Evolutionary conservation across 768 basidiomycete species (phyloP).

Genomic region (Brasilioporus rufonigricans): DNA sequence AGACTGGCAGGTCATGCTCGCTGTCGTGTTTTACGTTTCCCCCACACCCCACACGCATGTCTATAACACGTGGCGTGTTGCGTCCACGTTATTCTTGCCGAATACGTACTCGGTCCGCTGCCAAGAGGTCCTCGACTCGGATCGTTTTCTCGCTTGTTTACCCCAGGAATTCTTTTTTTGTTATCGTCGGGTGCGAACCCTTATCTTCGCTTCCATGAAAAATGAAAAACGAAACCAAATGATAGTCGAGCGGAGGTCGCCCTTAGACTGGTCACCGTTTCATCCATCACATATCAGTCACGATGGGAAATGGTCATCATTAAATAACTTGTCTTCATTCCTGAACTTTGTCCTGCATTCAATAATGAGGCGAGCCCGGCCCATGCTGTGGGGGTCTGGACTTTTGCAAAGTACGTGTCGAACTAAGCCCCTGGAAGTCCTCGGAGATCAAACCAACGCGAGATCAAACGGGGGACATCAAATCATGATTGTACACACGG

Average conservation of each 20-base stretch:
- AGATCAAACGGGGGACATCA: background rate
- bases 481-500: background rate
- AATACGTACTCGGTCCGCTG: too few relatives aligned
- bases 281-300: background rate
- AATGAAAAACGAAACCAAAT: background rate
- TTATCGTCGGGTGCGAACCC: too few relatives aligned
- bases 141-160: too few relatives aligned
- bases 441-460: background rate
- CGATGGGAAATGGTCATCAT: too few relatives aligned
- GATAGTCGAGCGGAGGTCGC: background rate
- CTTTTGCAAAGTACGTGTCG: background rate
- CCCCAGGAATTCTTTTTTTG: too few relatives aligned
- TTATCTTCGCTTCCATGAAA: background rate
- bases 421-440: too few relatives aligned
- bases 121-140: too few relatives aligned
- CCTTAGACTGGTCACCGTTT: too few relatives aligned
- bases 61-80: background rate
- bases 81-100: too few relatives aligned
- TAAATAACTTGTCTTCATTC: too few relatives aligned
- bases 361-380: background rate
- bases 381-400: background rate
- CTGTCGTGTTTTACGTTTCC: background rate
- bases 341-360: background rate
- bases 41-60: background rate
- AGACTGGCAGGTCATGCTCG: too few relatives aligned